Base-by-base conservation (phyloP, 176 grass and related monocot genomes). In the Cenchrus fungigraminus region DNA sequence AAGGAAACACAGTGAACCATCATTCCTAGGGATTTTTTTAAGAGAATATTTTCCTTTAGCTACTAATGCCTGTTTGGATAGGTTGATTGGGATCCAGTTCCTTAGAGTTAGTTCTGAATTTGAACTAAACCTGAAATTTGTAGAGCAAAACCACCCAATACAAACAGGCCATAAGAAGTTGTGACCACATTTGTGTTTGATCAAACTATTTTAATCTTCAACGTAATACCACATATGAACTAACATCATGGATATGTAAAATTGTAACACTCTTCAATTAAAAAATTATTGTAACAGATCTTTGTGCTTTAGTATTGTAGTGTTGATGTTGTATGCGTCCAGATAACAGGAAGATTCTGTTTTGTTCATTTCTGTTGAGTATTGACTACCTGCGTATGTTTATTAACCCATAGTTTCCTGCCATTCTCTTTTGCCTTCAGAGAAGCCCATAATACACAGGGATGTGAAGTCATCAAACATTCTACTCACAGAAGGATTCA, bases 381-480 rank as follows among this genome's bases (percentile, higher is more conserved):
- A 64, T 34, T 20, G 25, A 17, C 13, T 65, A 64, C 63, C n/a
- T 58, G 49, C 56, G 49, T 63, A 28, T 42, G 64, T 64, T 11
- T 71, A 52, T 19, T 68, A 77, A 79, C 56, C 78, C 73, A 16
- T 68, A 44, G 49, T 40, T 44, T 81, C 19, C 44, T 69, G 53
- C 0, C 28, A 40, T 20, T 8, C 79, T 86, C 50, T 72, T 70
- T 51, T 86, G 58, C 70, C 84, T 89, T 76, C 84, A 99, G 97
- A 96, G 91, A 96, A 94, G 68, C 94, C 87, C 50, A 94, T 99
- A 87, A 96, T 99, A 78, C 97, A 99, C 82, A 84, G 97, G 51
- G 97, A 99, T 79, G 93, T 99, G 42, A 96, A 94, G 90, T 92
- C 97, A 43, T 94, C 91, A 49, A 99, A 96, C 72, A 99, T 99